Base-by-base conservation (phyloP, 306 rosid species). In the Fagus crenata region DNA sequence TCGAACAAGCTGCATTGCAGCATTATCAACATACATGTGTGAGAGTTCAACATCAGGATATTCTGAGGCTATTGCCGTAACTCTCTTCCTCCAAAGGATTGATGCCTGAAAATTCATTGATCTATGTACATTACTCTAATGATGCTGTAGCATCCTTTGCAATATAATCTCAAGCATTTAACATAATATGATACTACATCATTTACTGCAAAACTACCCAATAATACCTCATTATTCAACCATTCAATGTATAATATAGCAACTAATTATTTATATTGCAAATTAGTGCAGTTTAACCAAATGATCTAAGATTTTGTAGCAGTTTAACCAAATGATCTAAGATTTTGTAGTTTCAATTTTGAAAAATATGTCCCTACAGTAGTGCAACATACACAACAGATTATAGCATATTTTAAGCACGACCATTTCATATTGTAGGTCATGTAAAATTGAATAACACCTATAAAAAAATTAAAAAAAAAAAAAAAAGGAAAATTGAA, bases 21-120 rank as follows among this genome's bases (percentile, higher is more conserved):
- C 97, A 71, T 95, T 95, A 81, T 95, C 97, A 79, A 92, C 96
- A 77, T 95, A 95, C 98, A 92, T 92, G 96, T 92, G 97, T 5
- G 97, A 88, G 83, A 92, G 96, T 84, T 95, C 98, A 60, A 95
- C 78, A 78, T 90, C 98, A 28, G 98, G 96, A 86, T 87, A 95
- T 63, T 90, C 96, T 72, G 78, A 73, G 49, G 97, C 90, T 40
- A 90, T 75, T 67, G 81, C 89, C n/a, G 17, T 28, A 69, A 95
- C 88, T 84, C 91, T 90, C 81, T 79, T 95, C 81, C 98, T 89
- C 98, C 97, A 92, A 4, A 95, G 63, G 89, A 92, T 92, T 17
- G 98, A 90, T 41, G 97, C 96, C 97, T 90, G 77, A 75, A 85
- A 49, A 60, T 35, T 70, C 73, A 81, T 79, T 79, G 59, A 76